phyloP scores from a whole-genome alignment of 495 filamentous ascomycete species.

The Talaromyces stipitatus region DNA sequence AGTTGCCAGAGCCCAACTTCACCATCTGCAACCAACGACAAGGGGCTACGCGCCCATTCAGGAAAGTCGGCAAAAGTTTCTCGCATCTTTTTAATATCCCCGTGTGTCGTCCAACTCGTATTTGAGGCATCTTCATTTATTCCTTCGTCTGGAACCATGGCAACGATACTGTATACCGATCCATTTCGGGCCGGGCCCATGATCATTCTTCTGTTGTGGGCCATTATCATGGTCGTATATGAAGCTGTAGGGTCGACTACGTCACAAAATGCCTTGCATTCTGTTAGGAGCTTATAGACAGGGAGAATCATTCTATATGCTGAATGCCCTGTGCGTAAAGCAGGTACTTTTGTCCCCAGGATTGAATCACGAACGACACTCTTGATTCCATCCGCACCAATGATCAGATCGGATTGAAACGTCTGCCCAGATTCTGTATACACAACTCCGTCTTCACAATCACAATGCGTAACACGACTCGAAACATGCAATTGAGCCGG shows the following conservation, averaged over 20 bases:
- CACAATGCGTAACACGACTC: constrained; percentile 12
- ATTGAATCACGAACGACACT: background rate
- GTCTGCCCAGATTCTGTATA: constrained; percentile 18
- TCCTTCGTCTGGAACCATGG: constrained; percentile 13
- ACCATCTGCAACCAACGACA: background rate
- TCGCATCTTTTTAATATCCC: constrained; percentile 25
- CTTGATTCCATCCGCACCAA: constrained; percentile 16
- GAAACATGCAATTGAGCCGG: constrained; percentile 11
- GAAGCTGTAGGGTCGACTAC: background rate
- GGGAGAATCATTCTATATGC: background rate
- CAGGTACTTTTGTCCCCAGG: background rate
- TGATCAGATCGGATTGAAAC: constrained; percentile 20
- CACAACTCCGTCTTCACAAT: constrained; percentile 13
- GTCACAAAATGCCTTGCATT: background rate
- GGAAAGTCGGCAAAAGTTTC: constrained; percentile 30
- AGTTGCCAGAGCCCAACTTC: constrained; percentile 8
- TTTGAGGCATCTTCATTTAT: background rate
- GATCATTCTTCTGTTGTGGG: constrained; percentile 15
- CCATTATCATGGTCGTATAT: background rate
- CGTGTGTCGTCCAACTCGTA: constrained; percentile 20
- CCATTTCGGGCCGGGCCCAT: constrained; percentile 18
- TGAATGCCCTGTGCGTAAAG: background rate
- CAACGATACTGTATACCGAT: constrained; percentile 16
- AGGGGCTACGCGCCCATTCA: constrained; percentile 18
- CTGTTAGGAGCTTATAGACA: background rate